Conservation (phyloP, 2,329 filamentous ascomycete genomes). For the Talaromyces pinophilus region DNA sequence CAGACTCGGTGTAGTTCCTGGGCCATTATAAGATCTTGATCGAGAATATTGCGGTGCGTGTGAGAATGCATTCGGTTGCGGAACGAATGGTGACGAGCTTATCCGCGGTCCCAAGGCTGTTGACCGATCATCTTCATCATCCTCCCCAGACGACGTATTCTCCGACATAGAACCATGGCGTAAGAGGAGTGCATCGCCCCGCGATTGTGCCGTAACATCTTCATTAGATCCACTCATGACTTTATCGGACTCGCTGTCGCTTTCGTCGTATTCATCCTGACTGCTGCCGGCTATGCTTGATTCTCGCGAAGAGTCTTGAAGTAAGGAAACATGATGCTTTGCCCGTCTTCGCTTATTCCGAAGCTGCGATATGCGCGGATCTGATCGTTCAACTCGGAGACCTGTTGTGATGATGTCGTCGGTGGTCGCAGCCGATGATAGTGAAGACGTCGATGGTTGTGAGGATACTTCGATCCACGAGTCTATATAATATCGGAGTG, state of each 20-base stretch:
- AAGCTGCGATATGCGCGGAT: conserved; percentile 31
- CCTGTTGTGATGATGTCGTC: conserved; percentile 93
- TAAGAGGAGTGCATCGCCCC: conserved; percentile 29
- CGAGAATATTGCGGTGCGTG: conserved; percentile 62
- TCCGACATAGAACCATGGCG: conserved; percentile 31
- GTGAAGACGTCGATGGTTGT: conserved; percentile 87
- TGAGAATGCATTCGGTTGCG: conserved; percentile 89
- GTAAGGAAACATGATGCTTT: conserved; percentile 35
- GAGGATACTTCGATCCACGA: conserved; percentile 96
- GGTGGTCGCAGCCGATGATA: conserved; percentile 69
- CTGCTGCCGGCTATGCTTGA: conserved; percentile 59
- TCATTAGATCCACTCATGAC: conserved; percentile 66
- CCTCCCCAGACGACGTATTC: conserved; percentile 46
- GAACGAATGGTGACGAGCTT: conserved; percentile 65
- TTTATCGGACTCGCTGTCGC: conserved; percentile 82
- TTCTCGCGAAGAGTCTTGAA: conserved; percentile 48
- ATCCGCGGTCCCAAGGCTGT: conserved; percentile 73
- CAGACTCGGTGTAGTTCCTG: conserved; percentile 54
- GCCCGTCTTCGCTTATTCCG: conserved; percentile 57
- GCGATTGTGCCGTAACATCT: conserved; percentile 45
- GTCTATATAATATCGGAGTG: conserved; percentile 62
- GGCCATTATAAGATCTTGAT: conserved; percentile 21
- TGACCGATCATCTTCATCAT: conserved; percentile 73
- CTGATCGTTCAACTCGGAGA: conserved; percentile 69
- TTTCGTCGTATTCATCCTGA: conserved; percentile 93